Percentiles rank a stretch among this genome's conserved stretches.
Evolutionary conservation across 75 land plant species (phyloP).

Genomic region (Cunninghamia lanceolata): DNA sequence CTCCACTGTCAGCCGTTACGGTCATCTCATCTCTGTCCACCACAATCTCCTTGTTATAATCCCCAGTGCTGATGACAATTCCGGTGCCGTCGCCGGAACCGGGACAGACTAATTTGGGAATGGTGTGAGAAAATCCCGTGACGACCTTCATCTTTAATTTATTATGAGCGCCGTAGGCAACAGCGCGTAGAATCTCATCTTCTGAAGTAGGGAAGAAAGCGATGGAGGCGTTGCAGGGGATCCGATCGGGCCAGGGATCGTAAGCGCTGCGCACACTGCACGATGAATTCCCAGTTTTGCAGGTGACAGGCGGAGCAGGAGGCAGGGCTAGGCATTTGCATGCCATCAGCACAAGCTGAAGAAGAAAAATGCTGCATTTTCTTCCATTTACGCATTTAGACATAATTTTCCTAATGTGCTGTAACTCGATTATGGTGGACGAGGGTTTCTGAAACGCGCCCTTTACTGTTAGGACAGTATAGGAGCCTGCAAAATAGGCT

Average conservation of each 20-base stretch:
- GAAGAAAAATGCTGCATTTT: no score
- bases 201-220: constrained; percentile 57
- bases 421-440: no score
- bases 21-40: constrained; percentile 6
- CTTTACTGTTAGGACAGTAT: no score
- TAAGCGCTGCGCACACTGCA: constrained; percentile 47
- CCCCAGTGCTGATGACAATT: constrained; percentile 57
- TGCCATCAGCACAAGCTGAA: no score
- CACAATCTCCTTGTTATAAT: constrained; percentile 24
- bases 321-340: no score
- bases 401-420: no score
- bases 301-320: constrained; percentile 33
- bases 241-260: constrained; percentile 60
- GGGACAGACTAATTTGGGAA: constrained; percentile 63
- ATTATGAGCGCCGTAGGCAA: constrained; percentile 38
- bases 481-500: no score
- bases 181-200: constrained; percentile 45
- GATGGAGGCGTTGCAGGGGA: constrained; percentile 31
- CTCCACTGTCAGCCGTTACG: constrained; percentile 54
- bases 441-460: no score
- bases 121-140: constrained; percentile 46
- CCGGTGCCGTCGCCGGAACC: constrained; percentile 5
- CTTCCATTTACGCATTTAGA: no score
- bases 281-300: constrained; percentile 9
- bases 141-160: no score